Conservation (phyloP, 169 alveolate species). For the Pseudocohnilembus persalinus region DNA sequence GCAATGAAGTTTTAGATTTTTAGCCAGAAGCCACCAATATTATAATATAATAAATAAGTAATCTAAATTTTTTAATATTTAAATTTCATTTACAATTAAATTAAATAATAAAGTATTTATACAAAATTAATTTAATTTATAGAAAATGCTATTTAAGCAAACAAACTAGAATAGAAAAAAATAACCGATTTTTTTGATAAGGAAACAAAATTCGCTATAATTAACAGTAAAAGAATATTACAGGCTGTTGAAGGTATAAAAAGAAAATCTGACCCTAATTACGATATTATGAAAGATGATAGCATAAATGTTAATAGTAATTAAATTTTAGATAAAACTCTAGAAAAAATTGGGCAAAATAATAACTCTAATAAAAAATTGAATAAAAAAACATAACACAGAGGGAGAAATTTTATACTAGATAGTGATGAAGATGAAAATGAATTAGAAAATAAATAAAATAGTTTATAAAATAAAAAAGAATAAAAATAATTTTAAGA, state of each 20-base stretch:
- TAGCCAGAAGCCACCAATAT: constrained; percentile 22
- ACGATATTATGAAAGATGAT: too few relatives aligned
- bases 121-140: neutral
- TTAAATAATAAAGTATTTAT: too few relatives aligned
- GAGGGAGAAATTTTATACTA: too few relatives aligned
- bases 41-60: constrained; percentile 13
- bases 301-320: too few relatives aligned
- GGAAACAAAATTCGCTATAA: constrained; percentile 49
- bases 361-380: too few relatives aligned
- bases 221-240: constrained; percentile 52
- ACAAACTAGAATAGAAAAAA: constrained; percentile 35
- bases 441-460: neutral
- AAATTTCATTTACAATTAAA: too few relatives aligned
- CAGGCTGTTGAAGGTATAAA: constrained; percentile 50
- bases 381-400: too few relatives aligned
- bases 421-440: too few relatives aligned
- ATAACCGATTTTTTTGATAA: constrained; percentile 54
- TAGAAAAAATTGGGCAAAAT: too few relatives aligned
- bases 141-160: constrained; percentile 27
- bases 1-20: constrained; percentile 37
- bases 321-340: too few relatives aligned
- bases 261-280: too few relatives aligned
- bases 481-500: neutral
- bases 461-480: constrained; percentile 9
- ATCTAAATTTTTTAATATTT: too few relatives aligned